phyloP scores from a whole-genome alignment of 305 asterid genomes.

The Rubia tinctorum region DNA sequence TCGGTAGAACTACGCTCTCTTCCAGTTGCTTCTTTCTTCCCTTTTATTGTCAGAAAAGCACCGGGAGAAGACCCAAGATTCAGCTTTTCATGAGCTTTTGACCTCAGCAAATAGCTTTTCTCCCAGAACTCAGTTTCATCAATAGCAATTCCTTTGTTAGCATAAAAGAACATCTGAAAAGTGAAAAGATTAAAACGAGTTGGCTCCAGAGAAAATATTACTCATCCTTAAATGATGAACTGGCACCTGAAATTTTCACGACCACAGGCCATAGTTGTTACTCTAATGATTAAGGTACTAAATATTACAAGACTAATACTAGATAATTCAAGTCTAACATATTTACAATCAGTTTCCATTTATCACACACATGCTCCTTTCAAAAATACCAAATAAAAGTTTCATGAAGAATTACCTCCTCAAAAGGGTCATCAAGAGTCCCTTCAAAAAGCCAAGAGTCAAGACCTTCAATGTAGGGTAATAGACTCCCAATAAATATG shows the following conservation, averaged over 20 bases:
- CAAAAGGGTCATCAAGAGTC: constrained; percentile 87
- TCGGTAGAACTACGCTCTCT: constrained; percentile 48
- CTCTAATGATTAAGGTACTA: not conserved
- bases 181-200: not conserved
- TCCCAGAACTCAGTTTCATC: constrained; percentile 98
- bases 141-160: constrained; percentile 67
- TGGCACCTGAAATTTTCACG: not conserved
- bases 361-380: not conserved
- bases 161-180: constrained; percentile 82
- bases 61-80: constrained; percentile 34
- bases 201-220: not conserved
- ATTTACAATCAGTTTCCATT: not conserved
- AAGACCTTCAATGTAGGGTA: constrained; percentile 85
- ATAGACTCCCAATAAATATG: constrained; percentile 62
- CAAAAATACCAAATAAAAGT: constrained; percentile 15
- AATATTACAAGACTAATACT: not conserved
- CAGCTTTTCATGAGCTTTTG: constrained; percentile 39
- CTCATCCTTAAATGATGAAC: not conserved
- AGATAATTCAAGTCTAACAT: not conserved
- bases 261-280: not conserved
- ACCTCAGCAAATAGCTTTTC: constrained; percentile 77
- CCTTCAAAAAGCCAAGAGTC: constrained; percentile 99
- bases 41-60: constrained; percentile 33
- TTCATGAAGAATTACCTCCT: constrained; percentile 62
- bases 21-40: constrained; percentile 35